Base-by-base conservation (phyloP, 305 asterid species). In the Lippia alba region DNA sequence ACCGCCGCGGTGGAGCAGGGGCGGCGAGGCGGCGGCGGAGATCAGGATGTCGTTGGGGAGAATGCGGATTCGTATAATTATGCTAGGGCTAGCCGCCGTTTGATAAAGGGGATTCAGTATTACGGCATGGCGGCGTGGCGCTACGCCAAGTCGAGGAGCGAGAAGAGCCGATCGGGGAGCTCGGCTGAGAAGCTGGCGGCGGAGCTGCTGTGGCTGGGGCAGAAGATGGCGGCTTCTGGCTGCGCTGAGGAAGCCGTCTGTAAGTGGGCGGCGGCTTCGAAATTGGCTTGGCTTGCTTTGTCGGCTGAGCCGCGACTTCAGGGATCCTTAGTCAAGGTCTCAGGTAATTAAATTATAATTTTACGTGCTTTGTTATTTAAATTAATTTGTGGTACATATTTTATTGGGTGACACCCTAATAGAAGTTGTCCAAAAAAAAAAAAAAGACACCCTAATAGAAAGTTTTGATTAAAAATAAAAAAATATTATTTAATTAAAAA, bases 151-250 rank as follows among this genome's bases (percentile, higher is more conserved):
- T 70, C 79, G 63, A 72, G 58, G 81, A 76, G 79, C 15, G 77
- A 81, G 80, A 60, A 56, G 36, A 73, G 83, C 70, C 76, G 79
- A 41, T 54, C 76, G 1, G 84, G 83, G n/a, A 67, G 79, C 62
- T 93, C 96, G 74, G 94, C 91, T 32, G 94, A 87, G 83, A 93
- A 91, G 81, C 81, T 86, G 78, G 96, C 91, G 3, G 96, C 97
- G 18, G 98, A 93, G 82, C 70, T 87, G 74, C 79, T 93, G 17
- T 93, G 98, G 97, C 58, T 93, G 85, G 91, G 83, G 36, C 80
- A 80, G 90, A 93, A 89, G 79, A 87, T 91, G 96, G 82, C 80
- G 59, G 84, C 84, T 20, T 93, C 92, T 50, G 96, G 91, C 20
- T 87, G 91, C 59, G 88, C 66, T 0, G 90, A 80, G 7, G 97